Percentiles rank a stretch among this genome's conserved stretches.
phyloP scores from a whole-genome alignment of 2,329 filamentous ascomycete genomes.

The Microascus cirrosus region DNA sequence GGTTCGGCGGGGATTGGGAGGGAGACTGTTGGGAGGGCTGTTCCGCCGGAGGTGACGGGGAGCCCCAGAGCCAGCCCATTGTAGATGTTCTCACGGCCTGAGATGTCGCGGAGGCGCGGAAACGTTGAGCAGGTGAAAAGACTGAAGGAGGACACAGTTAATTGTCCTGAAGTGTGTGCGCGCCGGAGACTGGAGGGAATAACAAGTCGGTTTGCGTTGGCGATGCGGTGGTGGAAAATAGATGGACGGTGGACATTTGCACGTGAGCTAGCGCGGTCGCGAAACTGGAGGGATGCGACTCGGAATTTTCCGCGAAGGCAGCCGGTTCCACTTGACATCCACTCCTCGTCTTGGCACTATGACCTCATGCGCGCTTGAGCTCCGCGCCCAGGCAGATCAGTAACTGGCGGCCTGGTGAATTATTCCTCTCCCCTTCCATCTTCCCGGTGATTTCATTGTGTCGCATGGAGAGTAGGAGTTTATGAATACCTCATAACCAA shows the following conservation, averaged over 20 bases:
- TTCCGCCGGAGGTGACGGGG: slow-evolving; percentile 12
- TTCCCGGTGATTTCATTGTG: not conserved
- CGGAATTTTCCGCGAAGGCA: not conserved
- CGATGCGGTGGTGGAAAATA: not conserved
- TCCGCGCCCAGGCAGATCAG: not conserved
- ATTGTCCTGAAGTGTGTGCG: not conserved
- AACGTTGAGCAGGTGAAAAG: too few species aligned
- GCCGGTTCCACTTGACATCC: not conserved
- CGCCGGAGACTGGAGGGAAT: not conserved
- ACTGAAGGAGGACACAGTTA: not conserved
- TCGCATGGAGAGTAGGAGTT: not conserved
- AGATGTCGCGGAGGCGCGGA: not conserved
- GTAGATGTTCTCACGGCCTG: slow-evolving; percentile 7
- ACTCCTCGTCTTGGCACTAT: not conserved
- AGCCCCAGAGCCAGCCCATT: slow-evolving; percentile 54
- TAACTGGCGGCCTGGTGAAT: too few species aligned
- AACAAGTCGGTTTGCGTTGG: not conserved
- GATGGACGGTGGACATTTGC: not conserved
- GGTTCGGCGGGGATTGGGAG: not conserved
- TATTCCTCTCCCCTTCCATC: not conserved
- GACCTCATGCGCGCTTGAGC: not conserved
- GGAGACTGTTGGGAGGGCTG: slow-evolving; percentile 7
- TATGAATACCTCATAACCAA: not conserved
- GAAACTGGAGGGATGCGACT: not conserved
- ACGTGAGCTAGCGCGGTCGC: not conserved